Base-by-base conservation (phyloP, 1,284 basidiomycete genomes). In the Marasmius tenuissimus region DNA sequence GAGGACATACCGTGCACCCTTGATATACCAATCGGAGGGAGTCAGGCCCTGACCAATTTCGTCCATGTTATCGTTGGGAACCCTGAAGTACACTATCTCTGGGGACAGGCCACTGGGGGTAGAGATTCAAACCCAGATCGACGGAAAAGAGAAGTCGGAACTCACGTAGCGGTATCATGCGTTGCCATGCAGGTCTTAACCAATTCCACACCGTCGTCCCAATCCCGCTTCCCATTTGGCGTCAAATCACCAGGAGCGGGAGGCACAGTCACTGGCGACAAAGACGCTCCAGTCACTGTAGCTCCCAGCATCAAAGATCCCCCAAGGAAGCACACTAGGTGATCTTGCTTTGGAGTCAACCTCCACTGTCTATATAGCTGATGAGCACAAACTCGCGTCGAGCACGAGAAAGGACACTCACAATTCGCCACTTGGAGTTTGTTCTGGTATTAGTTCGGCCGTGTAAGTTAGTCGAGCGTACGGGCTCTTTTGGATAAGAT, bases 251-350 rank as follows among this genome's bases (percentile, higher is more conserved):
- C 73, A 8, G 76, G 71, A n/a, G 76, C 77, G 0, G 89, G 91
- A 2, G 89, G 90, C 33, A 88, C 71, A 4, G 85, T 86, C 4
- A 88, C 82, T 1, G 72, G 73, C 1, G 78, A 70, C 2, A 71
- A 70, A 38, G 81, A 63, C 0, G 86, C 79, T 10, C 86, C 85
- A 0, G 88, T 83, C 37, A 87, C 88, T 1, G 91, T 91, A 12
- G 95, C 91, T 20, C 96, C 95, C 6, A 98, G 85, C 82, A 98
- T 89, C 67, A 98, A 85, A 1, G 92, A 92, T 5, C 95, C 96
- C 39, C 91, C 95, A 51, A 98, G 78, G 86, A 98, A 98, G 76
- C 96, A 98, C 0, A 94, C 96, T 20, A 98, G 85, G 73, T 98
- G 96, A 73, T 98, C 96, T 78, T 98, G 96, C 75, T 97, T 97